Percentiles rank a stretch among this genome's conserved stretches.
phyloP scores from a whole-genome alignment of 148 eudicot species.

The Persicaria maculosa region DNA sequence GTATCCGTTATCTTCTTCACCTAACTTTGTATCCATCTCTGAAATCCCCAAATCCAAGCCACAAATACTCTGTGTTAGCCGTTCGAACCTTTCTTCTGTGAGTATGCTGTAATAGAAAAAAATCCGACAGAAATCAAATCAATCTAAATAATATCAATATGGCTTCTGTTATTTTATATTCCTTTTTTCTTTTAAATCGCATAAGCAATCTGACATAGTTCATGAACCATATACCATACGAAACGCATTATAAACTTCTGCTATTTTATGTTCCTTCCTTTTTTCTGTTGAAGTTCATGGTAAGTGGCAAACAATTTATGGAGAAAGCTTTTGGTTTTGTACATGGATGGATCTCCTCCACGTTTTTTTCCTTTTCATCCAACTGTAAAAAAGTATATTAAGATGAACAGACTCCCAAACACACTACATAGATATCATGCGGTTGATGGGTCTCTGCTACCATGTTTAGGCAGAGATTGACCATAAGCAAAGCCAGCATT shows the following conservation, averaged over 20 bases:
- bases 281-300: not conserved
- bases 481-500: not conserved
- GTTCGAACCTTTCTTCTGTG: constrained; percentile 79
- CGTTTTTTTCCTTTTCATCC: not conserved
- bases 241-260: not conserved
- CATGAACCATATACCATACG: not conserved
- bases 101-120: constrained; percentile 55
- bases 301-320: not conserved
- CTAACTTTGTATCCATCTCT: constrained; percentile 28
- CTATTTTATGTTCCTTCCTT: not conserved
- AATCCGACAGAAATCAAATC: not conserved
- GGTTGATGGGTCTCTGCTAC: not conserved
- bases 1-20: constrained; percentile 29
- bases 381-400: too few species aligned
- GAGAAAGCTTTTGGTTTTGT: not conserved
- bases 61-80: constrained; percentile 52
- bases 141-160: constrained; percentile 8
- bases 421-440: not conserved
- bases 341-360: not conserved
- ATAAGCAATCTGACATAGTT: not conserved
- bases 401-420: not conserved
- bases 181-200: not conserved
- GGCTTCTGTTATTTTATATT: not conserved
- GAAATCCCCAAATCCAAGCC: constrained; percentile 42
- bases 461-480: not conserved